These are phyloP conservation scores for Cryptococcus sp. DNA, from an alignment of 1,284 basidiomycete genomes.

Conservation along the genomic window DNA sequence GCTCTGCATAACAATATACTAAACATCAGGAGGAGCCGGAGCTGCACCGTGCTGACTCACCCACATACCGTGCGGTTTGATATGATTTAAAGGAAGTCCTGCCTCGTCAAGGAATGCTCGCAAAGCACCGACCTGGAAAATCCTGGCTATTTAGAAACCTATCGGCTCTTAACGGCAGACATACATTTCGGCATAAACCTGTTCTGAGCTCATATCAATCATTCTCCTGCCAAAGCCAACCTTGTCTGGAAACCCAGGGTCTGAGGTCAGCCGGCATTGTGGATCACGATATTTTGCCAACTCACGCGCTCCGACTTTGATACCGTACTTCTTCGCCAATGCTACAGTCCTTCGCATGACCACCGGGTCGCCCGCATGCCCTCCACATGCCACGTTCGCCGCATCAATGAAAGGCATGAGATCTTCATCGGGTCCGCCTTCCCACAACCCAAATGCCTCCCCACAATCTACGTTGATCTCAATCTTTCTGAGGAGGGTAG, in stretches of 20 bases:
- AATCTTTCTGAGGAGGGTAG: slow-evolving; percentile 7
- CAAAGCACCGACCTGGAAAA: slow-evolving; percentile 40
- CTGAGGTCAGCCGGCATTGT: slow-evolving; percentile 10
- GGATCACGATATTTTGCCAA: background rate
- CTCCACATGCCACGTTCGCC: slow-evolving; percentile 42
- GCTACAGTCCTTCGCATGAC: slow-evolving; percentile 40
- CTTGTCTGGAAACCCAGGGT: slow-evolving; percentile 28
- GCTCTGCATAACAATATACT: slow-evolving; percentile 38
- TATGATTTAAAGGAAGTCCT: slow-evolving; percentile 30
- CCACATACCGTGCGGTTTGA: slow-evolving; percentile 34
- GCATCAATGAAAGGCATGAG: slow-evolving; percentile 34
- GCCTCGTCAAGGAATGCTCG: slow-evolving; percentile 38
- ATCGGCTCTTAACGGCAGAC: background rate
- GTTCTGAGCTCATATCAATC: slow-evolving; percentile 20
- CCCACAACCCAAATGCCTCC: slow-evolving; percentile 38
- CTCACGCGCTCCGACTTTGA: slow-evolving; percentile 39
- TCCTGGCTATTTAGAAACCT: slow-evolving; percentile 12
- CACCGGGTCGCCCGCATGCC: slow-evolving; percentile 41
- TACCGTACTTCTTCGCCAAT: slow-evolving; percentile 33
- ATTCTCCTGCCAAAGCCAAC: slow-evolving; percentile 21
- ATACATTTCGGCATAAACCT: slow-evolving; percentile 28
- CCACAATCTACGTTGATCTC: slow-evolving; percentile 40
- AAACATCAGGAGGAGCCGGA: background rate
- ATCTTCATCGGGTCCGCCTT: slow-evolving; percentile 39
- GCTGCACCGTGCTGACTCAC: slow-evolving; percentile 14